Percentiles rank a stretch among this genome's conserved stretches.
phyloP scores from a whole-genome alignment of 768 basidiomycete species.

The Boletus bicolor region DNA sequence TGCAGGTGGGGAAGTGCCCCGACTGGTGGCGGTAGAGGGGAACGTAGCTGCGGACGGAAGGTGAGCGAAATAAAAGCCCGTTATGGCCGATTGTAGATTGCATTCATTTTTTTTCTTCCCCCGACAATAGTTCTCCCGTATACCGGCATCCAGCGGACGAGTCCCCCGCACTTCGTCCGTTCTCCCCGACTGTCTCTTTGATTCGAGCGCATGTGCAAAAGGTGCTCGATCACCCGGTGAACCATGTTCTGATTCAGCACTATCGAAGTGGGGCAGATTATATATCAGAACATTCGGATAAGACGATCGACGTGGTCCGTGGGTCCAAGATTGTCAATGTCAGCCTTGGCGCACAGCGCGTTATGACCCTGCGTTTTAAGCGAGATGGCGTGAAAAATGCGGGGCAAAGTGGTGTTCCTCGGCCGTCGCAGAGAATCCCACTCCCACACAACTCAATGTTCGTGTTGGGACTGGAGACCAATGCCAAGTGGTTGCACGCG shows the following conservation, averaged over 20 bases:
- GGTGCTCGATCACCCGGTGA: slow-evolving; percentile 61
- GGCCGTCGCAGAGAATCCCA: slow-evolving; percentile 58
- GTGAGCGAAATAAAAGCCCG: slow-evolving; percentile 28
- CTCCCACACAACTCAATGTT: slow-evolving; percentile 84
- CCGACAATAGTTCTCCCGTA: slow-evolving; percentile 56
- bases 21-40: slow-evolving; percentile 62
- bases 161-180: slow-evolving; percentile 63
- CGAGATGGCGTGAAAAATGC: slow-evolving; percentile 38
- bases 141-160: slow-evolving; percentile 83
- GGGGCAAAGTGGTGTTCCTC: slow-evolving; percentile 26
- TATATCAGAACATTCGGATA: slow-evolving; percentile 86
- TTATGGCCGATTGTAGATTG: slow-evolving; percentile 8
- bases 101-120: background rate
- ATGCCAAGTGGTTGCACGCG: slow-evolving; percentile 70
- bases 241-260: slow-evolving; percentile 80
- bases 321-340: slow-evolving; percentile 79
- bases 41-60: slow-evolving; percentile 49
- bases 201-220: slow-evolving; percentile 65
- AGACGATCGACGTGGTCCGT: slow-evolving; percentile 76
- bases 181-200: slow-evolving; percentile 62
- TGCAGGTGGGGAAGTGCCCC: slow-evolving; percentile 70
- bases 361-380: slow-evolving; percentile 73
- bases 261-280: slow-evolving; percentile 79
- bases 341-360: slow-evolving; percentile 72
- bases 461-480: slow-evolving; percentile 71